A percentile compares a stretch with the other conserved stretches of the same genome.
Conservation (phyloP, 768 basidiomycete genomes). For the Paxillus rubicundulus region DNA sequence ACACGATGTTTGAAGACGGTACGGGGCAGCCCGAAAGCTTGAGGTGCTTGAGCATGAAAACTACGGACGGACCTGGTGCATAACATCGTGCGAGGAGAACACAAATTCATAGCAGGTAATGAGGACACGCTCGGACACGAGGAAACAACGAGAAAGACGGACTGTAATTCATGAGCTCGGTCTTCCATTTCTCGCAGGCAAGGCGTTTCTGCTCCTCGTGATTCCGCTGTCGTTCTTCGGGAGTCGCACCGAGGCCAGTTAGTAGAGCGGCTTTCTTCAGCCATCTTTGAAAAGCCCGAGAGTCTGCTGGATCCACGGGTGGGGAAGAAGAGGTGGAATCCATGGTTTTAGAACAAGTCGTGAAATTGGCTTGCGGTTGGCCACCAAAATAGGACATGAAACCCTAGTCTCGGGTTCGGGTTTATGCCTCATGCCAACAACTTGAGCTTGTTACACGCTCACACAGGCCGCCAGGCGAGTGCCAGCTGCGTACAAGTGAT, state of each 20-base stretch:
- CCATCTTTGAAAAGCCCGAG: conserved; percentile 49
- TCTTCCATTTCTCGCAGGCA: conserved; percentile 68
- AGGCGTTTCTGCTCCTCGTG: conserved; percentile 38
- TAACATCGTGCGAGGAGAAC: conserved; percentile 3
- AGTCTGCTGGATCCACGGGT: conserved; percentile 21
- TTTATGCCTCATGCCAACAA: too few species aligned
- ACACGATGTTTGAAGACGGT: conserved; percentile 71
- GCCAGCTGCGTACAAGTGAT: too few species aligned
- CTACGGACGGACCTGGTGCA: conserved; percentile 70
- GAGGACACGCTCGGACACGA: conserved; percentile 3
- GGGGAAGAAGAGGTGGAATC: conserved; percentile 22
- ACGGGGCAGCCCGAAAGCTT: conserved; percentile 69
- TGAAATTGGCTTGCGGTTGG: too few species aligned
- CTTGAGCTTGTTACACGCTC: too few species aligned
- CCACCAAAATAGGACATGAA: too few species aligned
- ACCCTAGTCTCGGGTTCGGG: too few species aligned
- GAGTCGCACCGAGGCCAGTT: conserved; percentile 46
- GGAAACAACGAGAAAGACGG: conserved; percentile 29
- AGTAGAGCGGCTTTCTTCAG: conserved; percentile 44
- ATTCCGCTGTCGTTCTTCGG: conserved; percentile 40
- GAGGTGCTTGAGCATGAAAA: conserved; percentile 94
- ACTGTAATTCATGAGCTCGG: conserved; percentile 69
- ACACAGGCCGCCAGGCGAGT: too few species aligned
- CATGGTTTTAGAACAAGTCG: conserved; percentile 20
- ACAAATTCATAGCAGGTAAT: conserved; percentile 9